phyloP scores from a whole-genome alignment of 1,139 yeast species.

The Taphrina deformans region DNA sequence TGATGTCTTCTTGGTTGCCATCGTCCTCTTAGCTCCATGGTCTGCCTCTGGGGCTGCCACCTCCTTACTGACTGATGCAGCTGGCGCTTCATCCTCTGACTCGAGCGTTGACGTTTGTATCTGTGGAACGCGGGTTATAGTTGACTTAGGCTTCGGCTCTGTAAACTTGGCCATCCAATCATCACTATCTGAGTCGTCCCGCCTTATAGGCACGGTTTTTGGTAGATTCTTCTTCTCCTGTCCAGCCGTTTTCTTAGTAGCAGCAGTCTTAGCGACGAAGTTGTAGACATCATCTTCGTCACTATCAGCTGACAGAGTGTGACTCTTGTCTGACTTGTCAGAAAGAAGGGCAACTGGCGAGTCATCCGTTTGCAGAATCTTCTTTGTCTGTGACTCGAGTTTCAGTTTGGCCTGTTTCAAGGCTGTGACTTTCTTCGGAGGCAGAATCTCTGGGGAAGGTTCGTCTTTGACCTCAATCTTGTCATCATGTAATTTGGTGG shows the following conservation, averaged over 20 bases:
- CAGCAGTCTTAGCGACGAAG: constrained; percentile 18
- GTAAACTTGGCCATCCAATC: constrained; percentile 28
- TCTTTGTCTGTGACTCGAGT: not conserved
- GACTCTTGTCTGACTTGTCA: constrained; percentile 2
- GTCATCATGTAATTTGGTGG: not conserved
- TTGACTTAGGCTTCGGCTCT: not conserved
- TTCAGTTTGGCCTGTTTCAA: not conserved
- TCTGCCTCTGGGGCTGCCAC: not conserved
- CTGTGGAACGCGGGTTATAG: constrained; percentile 1
- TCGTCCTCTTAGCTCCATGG: not conserved
- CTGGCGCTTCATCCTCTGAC: not conserved
- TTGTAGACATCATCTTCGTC: constrained; percentile 29
- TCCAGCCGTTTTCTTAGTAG: constrained; percentile 1
- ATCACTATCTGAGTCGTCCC: constrained; percentile 30
- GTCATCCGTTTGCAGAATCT: not conserved
- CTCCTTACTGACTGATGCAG: not conserved
- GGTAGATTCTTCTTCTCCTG: not conserved
- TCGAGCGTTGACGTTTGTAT: not conserved
- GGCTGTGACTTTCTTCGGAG: not conserved
- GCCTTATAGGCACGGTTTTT: constrained; percentile 4
- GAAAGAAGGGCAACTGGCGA: constrained; percentile 11
- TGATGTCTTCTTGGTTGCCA: constrained; percentile 2
- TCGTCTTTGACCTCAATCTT: constrained; percentile 7
- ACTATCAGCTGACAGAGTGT: not conserved
- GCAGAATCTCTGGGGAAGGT: not conserved